phyloP scores from a whole-genome alignment of 2,329 filamentous ascomycete genomes.

The Neurospora sp. region DNA sequence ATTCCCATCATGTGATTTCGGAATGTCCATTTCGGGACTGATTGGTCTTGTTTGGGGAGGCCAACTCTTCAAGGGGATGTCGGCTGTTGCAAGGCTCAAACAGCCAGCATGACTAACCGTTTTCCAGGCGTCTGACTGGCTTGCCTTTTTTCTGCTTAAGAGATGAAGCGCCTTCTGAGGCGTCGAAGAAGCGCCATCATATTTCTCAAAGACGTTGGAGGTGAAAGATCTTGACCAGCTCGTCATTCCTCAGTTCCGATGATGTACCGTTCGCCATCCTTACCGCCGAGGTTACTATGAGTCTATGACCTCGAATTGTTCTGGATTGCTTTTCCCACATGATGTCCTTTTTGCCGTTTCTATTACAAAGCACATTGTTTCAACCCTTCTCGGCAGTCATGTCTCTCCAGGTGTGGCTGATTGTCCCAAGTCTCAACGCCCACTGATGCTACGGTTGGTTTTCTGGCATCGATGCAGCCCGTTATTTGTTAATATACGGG shows the following conservation, averaged over 20 bases:
- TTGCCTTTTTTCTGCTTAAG: background rate
- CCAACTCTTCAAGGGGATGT: background rate
- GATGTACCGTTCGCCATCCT: background rate
- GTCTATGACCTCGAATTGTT: background rate
- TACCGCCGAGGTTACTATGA: background rate
- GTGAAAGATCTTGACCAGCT: background rate
- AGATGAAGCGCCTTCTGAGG: background rate
- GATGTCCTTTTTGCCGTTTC: background rate
- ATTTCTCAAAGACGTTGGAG: background rate
- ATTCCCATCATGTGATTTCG: background rate
- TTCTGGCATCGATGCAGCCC: background rate
- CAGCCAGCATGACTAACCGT: background rate
- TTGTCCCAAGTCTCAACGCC: background rate
- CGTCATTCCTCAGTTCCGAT: background rate
- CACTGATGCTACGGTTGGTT: background rate
- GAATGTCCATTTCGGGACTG: background rate
- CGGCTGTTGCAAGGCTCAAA: background rate
- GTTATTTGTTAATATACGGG: background rate
- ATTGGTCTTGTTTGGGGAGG: background rate
- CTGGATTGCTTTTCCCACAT: background rate
- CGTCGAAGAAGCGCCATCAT: background rate
- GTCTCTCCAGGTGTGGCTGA: background rate
- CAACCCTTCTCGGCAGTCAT: background rate
- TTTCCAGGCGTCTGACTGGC: background rate
- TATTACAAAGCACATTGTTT: background rate